Evolutionary conservation across 805 yeast species (phyloP), one percentile per base, ranked within the genome.

Genomic region (Metschnikowia kofuensis): DNA sequence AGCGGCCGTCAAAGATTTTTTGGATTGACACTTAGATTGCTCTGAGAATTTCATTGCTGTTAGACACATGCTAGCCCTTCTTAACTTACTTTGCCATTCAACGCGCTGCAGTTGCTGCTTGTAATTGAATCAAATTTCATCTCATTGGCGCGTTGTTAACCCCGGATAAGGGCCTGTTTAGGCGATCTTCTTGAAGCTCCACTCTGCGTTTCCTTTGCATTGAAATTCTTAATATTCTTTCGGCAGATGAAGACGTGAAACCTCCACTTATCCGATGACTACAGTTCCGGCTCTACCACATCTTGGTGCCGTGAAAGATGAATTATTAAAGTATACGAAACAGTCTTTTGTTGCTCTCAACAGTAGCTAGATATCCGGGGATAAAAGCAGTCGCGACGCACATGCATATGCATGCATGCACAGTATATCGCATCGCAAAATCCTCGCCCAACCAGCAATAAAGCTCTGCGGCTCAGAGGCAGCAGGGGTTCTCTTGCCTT

Each of bases 41-140:
- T 14, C 28, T 38, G 38, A 16, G n/a, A 16, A 2, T 16, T 14
- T 10, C 12, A 15, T 39, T 42, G 45, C 45, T 42, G 31, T 42
- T 14, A 21, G 21, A 21, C 4, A 21, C 21, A 4, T 21, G 21
- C 21, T 4, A 4, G 4, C 4, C 21, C 2, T 21, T 21, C 21
- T 21, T 21, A 21, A 3, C 21, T 21, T 21, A 21, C 21, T 21
- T 21, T 21, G 21, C 21, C 21, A 21, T 21, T 21, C 2, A 27
- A 29, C 48, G 48, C 48, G 30, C 30, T 39, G 44, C 48, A 39
- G 48, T 34, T 35, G 44, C 44, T 45, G 14, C 44, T 40, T 29
- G 48, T 45, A 45, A 45, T 45, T 29, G 29, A 45, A 45, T 39
- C 48, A 29, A 40, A 15, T 28, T 29, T 15, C 35, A 16, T 45